A percentile compares a stretch with the other conserved stretches of the same genome.
phyloP scores from a whole-genome alignment of 768 basidiomycete species.

The Boletus patriciae region DNA sequence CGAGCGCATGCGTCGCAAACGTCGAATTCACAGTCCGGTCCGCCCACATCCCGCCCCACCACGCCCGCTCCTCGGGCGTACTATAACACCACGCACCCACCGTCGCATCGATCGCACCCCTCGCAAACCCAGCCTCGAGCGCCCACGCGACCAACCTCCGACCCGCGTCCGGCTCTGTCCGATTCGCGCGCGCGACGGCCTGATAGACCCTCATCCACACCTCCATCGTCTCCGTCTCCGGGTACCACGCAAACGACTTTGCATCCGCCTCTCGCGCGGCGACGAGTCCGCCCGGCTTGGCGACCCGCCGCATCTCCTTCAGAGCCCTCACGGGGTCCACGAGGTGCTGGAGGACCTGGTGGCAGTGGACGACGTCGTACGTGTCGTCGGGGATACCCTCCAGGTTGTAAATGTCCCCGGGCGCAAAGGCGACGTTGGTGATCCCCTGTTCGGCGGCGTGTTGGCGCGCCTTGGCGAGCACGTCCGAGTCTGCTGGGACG shows the following conservation, averaged over 20 bases:
- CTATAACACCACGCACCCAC: slow-evolving; percentile 40
- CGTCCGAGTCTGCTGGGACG: slow-evolving; percentile 19
- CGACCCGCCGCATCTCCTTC: slow-evolving; percentile 49
- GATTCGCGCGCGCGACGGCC: slow-evolving; percentile 29
- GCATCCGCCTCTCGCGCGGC: slow-evolving; percentile 46
- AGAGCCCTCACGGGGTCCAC: slow-evolving; percentile 41
- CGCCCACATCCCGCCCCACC: slow-evolving; percentile 42
- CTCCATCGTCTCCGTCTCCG: slow-evolving; percentile 33
- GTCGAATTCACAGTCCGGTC: slow-evolving; percentile 36
- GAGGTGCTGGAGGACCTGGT: slow-evolving; percentile 52
- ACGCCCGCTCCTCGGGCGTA: slow-evolving; percentile 36
- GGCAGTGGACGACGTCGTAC: slow-evolving; percentile 52
- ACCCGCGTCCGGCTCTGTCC: slow-evolving; percentile 42
- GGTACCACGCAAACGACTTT: slow-evolving; percentile 35
- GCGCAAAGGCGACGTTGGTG: slow-evolving; percentile 40
- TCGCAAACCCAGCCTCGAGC: slow-evolving; percentile 36
- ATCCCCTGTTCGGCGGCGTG: slow-evolving; percentile 29
- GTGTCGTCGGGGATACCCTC: slow-evolving; percentile 36
- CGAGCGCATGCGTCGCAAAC: slow-evolving; percentile 34
- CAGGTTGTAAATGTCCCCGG: slow-evolving; percentile 41
- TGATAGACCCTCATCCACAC: slow-evolving; percentile 24
- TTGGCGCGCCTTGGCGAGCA: slow-evolving; percentile 37
- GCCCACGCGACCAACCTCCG: slow-evolving; percentile 40
- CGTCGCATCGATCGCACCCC: slow-evolving; percentile 27
- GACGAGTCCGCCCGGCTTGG: slow-evolving; percentile 46